Percentiles rank a stretch among this genome's conserved stretches.
Evolutionary conservation across 106 monocot species (phyloP).

Genomic region (Dioscorea alata): DNA sequence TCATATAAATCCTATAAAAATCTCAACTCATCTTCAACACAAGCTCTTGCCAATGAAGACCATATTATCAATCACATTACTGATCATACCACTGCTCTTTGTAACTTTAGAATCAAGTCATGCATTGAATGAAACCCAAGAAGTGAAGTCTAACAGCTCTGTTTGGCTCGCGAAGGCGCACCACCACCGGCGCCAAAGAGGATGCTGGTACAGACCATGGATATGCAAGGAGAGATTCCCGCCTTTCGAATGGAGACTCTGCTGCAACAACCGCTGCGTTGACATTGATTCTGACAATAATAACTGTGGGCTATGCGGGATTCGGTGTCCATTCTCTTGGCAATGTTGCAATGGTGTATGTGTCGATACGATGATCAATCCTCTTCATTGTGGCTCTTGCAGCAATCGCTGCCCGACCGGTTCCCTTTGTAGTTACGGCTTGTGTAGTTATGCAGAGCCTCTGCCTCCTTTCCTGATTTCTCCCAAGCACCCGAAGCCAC

Average conservation of each 20-base stretch:
- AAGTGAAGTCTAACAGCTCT: background rate
- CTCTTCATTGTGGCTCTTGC: slow-evolving; percentile 50
- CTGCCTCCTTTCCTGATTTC: background rate
- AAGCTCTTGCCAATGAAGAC: background rate
- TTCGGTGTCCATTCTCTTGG: slow-evolving; percentile 35
- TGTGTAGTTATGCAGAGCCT: slow-evolving; percentile 20
- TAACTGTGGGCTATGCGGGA: slow-evolving; percentile 53
- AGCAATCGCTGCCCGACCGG: slow-evolving; percentile 18
- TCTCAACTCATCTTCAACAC: background rate
- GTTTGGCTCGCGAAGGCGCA: background rate
- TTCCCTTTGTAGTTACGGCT: slow-evolving; percentile 23
- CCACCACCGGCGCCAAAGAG: background rate
- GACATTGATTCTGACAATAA: slow-evolving; percentile 27
- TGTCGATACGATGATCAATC: slow-evolving; percentile 26
- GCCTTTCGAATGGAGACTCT: slow-evolving; percentile 15
- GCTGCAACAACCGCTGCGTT: slow-evolving; percentile 43
- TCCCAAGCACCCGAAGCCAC: background rate
- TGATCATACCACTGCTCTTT: background rate
- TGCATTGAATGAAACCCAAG: background rate
- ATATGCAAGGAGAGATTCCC: slow-evolving; percentile 18
- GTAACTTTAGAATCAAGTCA: background rate
- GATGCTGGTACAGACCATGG: slow-evolving; percentile 27
- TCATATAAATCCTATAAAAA: background rate
- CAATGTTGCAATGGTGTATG: slow-evolving; percentile 41
- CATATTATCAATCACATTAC: background rate